Evolutionary conservation across 768 basidiomycete species (phyloP), one percentile per base, ranked within the genome.

Genomic region (Coprinopsis sp.): DNA sequence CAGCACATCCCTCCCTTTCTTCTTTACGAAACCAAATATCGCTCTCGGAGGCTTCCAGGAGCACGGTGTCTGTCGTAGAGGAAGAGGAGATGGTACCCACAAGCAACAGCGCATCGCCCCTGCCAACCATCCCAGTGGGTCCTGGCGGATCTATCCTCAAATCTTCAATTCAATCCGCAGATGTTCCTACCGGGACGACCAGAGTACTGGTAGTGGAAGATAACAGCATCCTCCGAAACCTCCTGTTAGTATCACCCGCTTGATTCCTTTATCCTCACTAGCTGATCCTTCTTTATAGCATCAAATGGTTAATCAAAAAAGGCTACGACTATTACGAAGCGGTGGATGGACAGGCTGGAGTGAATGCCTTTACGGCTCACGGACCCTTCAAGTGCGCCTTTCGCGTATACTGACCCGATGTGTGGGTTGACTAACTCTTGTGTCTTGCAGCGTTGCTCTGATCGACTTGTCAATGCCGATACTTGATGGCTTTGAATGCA

Each of bases 381-480:
- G 84, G 88, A 3, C 84, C 84, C 33, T 96, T 94, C 59, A 91
- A 96, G 92, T 93, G 61, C 51, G 87, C 73, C 28, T 27, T 40
- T 46, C 6, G n/a, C 28, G 23, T 16, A 24, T 31, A 25, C 22
- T 25, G 43, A n/a, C 52, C 29, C 8, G 18, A 3, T 27, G 21
- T 6, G 21, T 40, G n/a, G n/a, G n/a, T n/a, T 25, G 21, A 19
- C 24, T 52, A 11, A 50, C 33, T 40, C 44, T 25, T 31, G 37
- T 29, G 13, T 51, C 50, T 42, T 39, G 23, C 55, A 94, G 92
- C 51, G 79, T 92, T 27, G 84, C 94, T 28, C 73, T 94, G 12
- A 69, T 96, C 49, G 93, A 96, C 63, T 68, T 96, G 46, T 91
- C 89, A 1, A 96, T 96, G 93, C 94, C 91, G 1, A 64, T 90